These are phyloP conservation scores for Trichophyton simii DNA, from an alignment of 2,329 filamentous ascomycete species.

Conservation along the genomic window DNA sequence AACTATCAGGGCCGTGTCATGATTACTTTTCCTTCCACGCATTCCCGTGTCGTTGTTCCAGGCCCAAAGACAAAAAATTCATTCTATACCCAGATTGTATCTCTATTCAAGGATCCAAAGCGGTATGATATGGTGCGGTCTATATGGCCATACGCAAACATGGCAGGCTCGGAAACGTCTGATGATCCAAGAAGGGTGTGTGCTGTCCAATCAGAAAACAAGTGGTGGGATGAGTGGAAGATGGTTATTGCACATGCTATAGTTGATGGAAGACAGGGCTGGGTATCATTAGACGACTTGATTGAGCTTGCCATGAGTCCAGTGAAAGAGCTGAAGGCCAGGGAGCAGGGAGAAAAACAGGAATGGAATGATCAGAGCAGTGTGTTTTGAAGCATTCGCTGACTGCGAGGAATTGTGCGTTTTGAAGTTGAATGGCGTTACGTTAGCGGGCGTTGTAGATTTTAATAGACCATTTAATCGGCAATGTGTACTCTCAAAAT, in stretches of 20 bases:
- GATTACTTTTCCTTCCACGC: neutral
- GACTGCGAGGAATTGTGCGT: neutral
- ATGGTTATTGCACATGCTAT: neutral
- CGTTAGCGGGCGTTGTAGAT: neutral
- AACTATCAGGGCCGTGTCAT: conserved; percentile 4
- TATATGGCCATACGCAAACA: conserved; percentile 5
- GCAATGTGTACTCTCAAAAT: neutral
- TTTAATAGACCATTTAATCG: neutral
- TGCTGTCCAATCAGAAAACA: neutral
- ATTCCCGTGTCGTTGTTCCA: neutral
- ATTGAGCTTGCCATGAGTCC: conserved; percentile 1
- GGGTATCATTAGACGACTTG: conserved; percentile 2
- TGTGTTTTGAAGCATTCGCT: neutral
- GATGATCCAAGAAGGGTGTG: neutral
- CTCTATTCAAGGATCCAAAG: neutral
- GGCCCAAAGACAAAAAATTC: neutral
- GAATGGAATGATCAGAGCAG: neutral
- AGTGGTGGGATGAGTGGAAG: conserved; percentile 6
- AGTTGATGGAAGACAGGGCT: neutral
- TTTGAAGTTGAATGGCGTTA: neutral
- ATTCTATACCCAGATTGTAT: neutral
- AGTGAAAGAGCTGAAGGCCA: neutral
- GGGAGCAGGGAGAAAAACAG: neutral
- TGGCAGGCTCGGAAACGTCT: neutral
- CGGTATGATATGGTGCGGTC: conserved; percentile 3